Conservation (phyloP, 805 yeast species). For the Candida namnaoensis region DNA sequence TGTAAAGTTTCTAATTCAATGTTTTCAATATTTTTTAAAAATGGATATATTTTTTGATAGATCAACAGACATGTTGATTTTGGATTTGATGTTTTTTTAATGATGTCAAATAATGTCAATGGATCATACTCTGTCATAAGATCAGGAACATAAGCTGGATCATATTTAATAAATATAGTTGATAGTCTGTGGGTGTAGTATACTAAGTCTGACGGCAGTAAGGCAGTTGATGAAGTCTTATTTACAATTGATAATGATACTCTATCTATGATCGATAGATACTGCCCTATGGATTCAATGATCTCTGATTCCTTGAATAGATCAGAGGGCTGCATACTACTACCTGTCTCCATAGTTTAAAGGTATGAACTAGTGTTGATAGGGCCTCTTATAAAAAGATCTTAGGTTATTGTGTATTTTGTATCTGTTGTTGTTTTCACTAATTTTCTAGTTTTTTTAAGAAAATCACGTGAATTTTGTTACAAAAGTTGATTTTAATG, state of each 20-base stretch:
- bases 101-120: slow-evolving; percentile 4
- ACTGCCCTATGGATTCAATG: background rate
- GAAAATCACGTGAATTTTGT: too few relatives aligned
- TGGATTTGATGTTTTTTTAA: slow-evolving; percentile 12
- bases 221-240: slow-evolving; percentile 1
- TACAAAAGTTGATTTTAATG: too few relatives aligned
- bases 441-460: too few relatives aligned
- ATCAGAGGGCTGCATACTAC: too few relatives aligned
- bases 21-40: slow-evolving; percentile 3
- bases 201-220: slow-evolving; percentile 2
- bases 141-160: slow-evolving; percentile 7
- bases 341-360: too few relatives aligned
- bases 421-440: too few relatives aligned
- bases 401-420: too few relatives aligned
- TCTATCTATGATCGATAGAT: slow-evolving; percentile 12
- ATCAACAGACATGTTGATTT: slow-evolving; percentile 7
- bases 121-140: slow-evolving; percentile 10
- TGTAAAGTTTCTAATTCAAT: too few relatives aligned
- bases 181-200: slow-evolving; percentile 10
- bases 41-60: slow-evolving; percentile 4
- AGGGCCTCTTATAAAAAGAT: too few relatives aligned
- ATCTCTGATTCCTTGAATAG: background rate
- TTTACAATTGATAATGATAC: slow-evolving; percentile 5
- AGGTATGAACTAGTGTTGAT: too few relatives aligned
- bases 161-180: slow-evolving; percentile 7